Evolutionary conservation across 2,329 filamentous ascomycete species (phyloP), one percentile per base, ranked within the genome.

Genomic region (Claviceps sp.): DNA sequence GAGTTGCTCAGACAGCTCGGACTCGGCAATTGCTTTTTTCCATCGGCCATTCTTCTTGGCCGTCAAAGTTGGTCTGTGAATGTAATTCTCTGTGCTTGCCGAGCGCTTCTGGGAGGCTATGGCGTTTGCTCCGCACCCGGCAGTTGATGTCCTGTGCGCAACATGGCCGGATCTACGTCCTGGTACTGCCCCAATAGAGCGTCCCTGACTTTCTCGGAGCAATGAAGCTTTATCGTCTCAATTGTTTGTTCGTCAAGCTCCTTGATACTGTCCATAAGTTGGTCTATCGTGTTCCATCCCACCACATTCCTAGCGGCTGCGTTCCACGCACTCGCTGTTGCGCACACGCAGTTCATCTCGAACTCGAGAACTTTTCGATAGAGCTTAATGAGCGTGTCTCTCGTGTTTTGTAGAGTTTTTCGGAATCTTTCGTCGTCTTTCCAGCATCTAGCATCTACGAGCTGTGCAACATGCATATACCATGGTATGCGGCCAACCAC

Each of bases 271-370:
- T 59, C 52, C 19, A 61, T 57, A 52, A 68, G 57, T 10, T 55
- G 51, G 24, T 54, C 57, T 52, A 68, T 58, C 37, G 57, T 61
- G 30, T 62, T 55, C 66, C 67, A 69, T 45, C 63, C 59, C 24
- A 69, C 65, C 10, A 68, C 63, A 42, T 69, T 67, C 51, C 64
- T 65, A 3, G 65, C 66, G 0, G 61, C 65, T 26, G 61, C 58
- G 47, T 69, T 68, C 65, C 66, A 69, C 11, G 62, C 60, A 53
- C 64, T 66, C 3, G 66, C 67, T 16, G 66, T 59, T 5, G 67
- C 67, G 53, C 66, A 69, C 10, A 69, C 63, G 56, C 64, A 65
- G 50, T 68, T 69, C 67, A 69, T 69, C 57, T 69, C 66, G 50
- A 67, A 64, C 52, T 69, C 67, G 26, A 69, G 60, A 4, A 68